Conservation (phyloP, 768 basidiomycete genomes). For the Kwoniella botswanensis region DNA sequence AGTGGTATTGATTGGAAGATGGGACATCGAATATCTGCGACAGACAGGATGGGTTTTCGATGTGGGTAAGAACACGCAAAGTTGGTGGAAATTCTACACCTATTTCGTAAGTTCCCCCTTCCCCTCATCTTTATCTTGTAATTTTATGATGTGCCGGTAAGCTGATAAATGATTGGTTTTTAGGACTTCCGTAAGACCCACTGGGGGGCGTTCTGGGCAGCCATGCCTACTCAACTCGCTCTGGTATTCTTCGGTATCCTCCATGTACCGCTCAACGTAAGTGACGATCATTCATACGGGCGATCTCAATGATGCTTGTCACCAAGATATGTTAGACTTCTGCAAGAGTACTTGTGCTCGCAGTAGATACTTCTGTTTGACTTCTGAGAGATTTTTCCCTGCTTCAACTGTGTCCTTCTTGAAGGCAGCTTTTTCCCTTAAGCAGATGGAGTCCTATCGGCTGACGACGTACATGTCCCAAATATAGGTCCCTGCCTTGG, state of each 20-base stretch:
- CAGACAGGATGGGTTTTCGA: slow-evolving; percentile 85
- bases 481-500: slow-evolving; percentile 85
- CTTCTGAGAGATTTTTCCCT: slow-evolving; percentile 3
- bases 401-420: neutral
- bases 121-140: neutral
- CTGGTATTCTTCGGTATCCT: slow-evolving; percentile 63
- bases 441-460: neutral
- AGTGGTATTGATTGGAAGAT: slow-evolving; percentile 68
- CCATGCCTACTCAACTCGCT: slow-evolving; percentile 92
- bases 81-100: slow-evolving; percentile 86
- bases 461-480: slow-evolving; percentile 60
- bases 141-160: neutral
- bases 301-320: slow-evolving; percentile 14
- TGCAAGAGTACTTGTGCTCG: slow-evolving; percentile 8
- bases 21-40: slow-evolving; percentile 69
- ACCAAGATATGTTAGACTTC: slow-evolving; percentile 20
- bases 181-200: slow-evolving; percentile 69
- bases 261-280: slow-evolving; percentile 57
- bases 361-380: slow-evolving; percentile 10
- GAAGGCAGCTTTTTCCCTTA: no score
- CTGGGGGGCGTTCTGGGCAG: slow-evolving; percentile 74
- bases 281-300: neutral
- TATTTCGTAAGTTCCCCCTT: slow-evolving; percentile 68
- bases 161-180: neutral
- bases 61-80: slow-evolving; percentile 62